Evolutionary conservation across 163 green algal genomes (phyloP).

Genomic region (Prototheca cutis): DNA sequence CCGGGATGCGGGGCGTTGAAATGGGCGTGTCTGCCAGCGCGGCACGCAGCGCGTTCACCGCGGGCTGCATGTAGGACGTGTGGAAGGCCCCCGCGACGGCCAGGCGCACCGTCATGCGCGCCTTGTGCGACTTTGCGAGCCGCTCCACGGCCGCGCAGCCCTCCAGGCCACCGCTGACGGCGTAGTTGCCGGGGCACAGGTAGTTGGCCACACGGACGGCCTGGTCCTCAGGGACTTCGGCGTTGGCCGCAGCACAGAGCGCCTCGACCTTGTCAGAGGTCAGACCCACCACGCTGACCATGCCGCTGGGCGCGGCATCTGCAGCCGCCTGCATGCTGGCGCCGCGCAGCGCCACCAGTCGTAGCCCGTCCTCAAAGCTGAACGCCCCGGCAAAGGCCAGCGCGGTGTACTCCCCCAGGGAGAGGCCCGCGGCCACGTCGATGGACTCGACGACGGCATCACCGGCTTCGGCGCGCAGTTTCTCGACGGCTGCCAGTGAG

Average conservation of each 20-base stretch:
- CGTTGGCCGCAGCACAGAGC: conserved; percentile 79
- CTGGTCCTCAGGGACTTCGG: conserved; percentile 55
- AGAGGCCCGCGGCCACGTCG: conserved; percentile 70
- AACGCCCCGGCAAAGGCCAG: conserved; percentile 81
- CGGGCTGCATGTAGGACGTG: conserved; percentile 78
- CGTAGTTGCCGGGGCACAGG: conserved; percentile 97
- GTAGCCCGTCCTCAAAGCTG: conserved; percentile 80
- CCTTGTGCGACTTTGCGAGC: conserved; percentile 48
- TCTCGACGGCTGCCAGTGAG: conserved; percentile 66
- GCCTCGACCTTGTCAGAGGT: conserved; percentile 46
- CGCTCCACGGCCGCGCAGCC: conserved; percentile 51
- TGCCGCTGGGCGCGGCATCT: conserved; percentile 71
- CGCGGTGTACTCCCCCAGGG: conserved; percentile 86
- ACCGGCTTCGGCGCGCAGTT: conserved; percentile 38
- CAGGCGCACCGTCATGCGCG: conserved; percentile 68
- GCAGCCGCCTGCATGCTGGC: conserved; percentile 95
- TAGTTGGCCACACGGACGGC: conserved; percentile 93
- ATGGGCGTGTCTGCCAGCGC: conserved; percentile 64
- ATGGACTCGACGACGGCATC: conserved; percentile 22
- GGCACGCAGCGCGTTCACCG: conserved; percentile 52
- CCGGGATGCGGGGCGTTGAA: conserved; percentile 67
- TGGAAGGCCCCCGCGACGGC: conserved; percentile 87
- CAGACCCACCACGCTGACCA: conserved; percentile 96
- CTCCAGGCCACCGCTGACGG: conserved; percentile 61
- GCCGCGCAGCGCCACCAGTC: conserved; percentile 87